Evolutionary conservation across 805 yeast genomes (phyloP), one percentile per base, ranked within the genome.

Genomic region (Blastobotrys peoriensis): DNA sequence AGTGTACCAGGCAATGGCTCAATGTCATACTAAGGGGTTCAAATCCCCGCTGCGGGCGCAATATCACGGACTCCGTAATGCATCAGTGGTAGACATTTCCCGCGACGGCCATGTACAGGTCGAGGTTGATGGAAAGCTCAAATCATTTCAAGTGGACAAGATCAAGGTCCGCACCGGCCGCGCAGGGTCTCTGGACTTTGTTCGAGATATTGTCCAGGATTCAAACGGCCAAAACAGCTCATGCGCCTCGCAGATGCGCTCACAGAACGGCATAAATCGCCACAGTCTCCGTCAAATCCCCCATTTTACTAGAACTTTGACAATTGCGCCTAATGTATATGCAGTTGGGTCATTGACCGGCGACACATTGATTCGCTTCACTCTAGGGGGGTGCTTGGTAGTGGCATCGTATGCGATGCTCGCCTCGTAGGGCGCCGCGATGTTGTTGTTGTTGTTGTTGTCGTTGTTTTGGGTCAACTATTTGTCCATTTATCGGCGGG

Each of bases 401-500:
- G 63, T 57, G 8, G 64, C 37, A 34, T 16, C 37, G 21, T 10
- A 34, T n/a, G n/a, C n/a, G n/a, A n/a, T n/a, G n/a, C n/a, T n/a
- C n/a, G n/a, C n/a, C n/a, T n/a, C n/a, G n/a, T n/a, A n/a, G n/a
- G n/a, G n/a, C n/a, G n/a, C n/a, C n/a, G n/a, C n/a, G n/a, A n/a
- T n/a, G n/a, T n/a, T n/a, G n/a, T n/a, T n/a, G n/a, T n/a, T n/a
- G n/a, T n/a, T n/a, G n/a, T n/a, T n/a, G n/a, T n/a, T n/a, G n/a
- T n/a, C n/a, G n/a, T n/a, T n/a, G n/a, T n/a, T n/a, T n/a, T n/a
- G n/a, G n/a, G n/a, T n/a, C n/a, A n/a, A n/a, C n/a, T n/a, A n/a
- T n/a, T n/a, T n/a, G n/a, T 25, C 30, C 8, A 39, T 3, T 17
- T 5, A 15, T 80, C 86, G 0, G 91, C 89, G 0, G 95, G 95